phyloP scores from a whole-genome alignment of 192 early-diverging fungal genomes.

The Allomyces macrogynus region DNA sequence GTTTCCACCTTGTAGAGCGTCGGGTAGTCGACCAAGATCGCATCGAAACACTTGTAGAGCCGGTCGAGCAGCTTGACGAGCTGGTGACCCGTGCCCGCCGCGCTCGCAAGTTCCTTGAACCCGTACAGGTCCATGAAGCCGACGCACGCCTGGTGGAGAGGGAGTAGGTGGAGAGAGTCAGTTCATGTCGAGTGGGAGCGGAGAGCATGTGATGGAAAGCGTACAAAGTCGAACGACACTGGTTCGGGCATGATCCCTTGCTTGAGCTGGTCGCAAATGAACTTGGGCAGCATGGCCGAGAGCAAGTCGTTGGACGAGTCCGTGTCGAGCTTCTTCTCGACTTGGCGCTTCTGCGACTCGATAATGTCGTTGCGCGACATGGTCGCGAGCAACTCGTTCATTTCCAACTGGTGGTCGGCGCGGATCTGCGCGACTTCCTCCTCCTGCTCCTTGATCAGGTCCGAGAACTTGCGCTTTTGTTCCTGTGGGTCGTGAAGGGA shows the following conservation, averaged over 20 bases:
- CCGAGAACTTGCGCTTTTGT: slow-evolving; percentile 3
- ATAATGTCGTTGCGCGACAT: slow-evolving; percentile 14
- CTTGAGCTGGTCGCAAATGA: background rate
- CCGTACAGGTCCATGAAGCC: background rate
- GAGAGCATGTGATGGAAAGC: no score
- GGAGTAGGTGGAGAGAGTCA: no score
- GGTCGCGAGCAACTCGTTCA: slow-evolving; percentile 14
- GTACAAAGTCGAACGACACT: background rate
- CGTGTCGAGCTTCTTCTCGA: slow-evolving; percentile 10
- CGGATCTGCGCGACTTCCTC: slow-evolving; percentile 15
- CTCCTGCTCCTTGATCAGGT: slow-evolving; percentile 7
- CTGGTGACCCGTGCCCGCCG: slow-evolving; percentile 3
- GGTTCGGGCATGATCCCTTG: background rate
- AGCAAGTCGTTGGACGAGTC: slow-evolving; percentile 18
- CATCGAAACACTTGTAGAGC: slow-evolving; percentile 22
- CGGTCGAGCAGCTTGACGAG: slow-evolving; percentile 21
- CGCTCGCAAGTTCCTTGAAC: background rate
- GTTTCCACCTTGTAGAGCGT: slow-evolving; percentile 26
- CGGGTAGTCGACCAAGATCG: slow-evolving; percentile 17
- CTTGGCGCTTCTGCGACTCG: slow-evolving; percentile 6
- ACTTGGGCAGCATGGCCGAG: slow-evolving; percentile 17
- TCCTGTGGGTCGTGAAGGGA: background rate
- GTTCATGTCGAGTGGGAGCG: no score
- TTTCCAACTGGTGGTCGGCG: slow-evolving; percentile 20
- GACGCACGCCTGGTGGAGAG: background rate